These are phyloP conservation scores for Candida manassasensis DNA, from an alignment of 805 yeast genomes.

Conservation along the genomic window DNA sequence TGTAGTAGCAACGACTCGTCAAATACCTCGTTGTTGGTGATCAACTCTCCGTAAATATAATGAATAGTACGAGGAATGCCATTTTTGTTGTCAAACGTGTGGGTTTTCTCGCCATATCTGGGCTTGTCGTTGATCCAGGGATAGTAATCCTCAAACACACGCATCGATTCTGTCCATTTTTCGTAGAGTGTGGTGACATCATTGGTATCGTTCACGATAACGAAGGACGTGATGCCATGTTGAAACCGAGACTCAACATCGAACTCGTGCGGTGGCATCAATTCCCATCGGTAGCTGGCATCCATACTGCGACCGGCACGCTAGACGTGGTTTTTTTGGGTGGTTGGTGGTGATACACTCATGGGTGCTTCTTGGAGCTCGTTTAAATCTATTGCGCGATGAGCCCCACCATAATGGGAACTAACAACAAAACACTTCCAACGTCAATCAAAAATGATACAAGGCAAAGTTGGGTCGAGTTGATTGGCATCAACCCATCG, in stretches of 20 bases:
- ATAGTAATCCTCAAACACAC: conserved; percentile 16
- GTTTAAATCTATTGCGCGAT: too few relatives aligned
- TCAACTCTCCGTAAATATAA: conserved; percentile 38
- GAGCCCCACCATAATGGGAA: too few relatives aligned
- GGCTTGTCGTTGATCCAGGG: conserved; percentile 17
- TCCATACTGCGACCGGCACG: too few relatives aligned
- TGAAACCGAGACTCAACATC: conserved; percentile 8
- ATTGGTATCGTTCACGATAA: conserved; percentile 6
- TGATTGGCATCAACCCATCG: too few relatives aligned
- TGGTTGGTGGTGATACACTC: too few relatives aligned
- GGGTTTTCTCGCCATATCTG: conserved; percentile 5
- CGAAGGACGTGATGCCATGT: conserved; percentile 7
- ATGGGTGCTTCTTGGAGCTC: too few relatives aligned
- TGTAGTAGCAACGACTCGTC: conserved; percentile 45
- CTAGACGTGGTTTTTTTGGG: too few relatives aligned
- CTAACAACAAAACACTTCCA: too few relatives aligned
- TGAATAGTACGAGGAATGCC: conserved; percentile 8
- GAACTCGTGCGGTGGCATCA: conserved; percentile 6
- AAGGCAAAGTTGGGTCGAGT: too few relatives aligned
- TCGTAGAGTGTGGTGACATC: conserved; percentile 4
- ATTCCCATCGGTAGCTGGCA: conserved; percentile 12
- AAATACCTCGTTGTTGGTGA: conserved; percentile 37
- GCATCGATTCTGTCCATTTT: conserved; percentile 9
- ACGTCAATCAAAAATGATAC: too few relatives aligned
- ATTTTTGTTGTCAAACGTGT: conserved; percentile 1